Evolutionary conservation across 345 rosid species (phyloP), one percentile per base, ranked within the genome.

Genomic region (Raphanus raphanistrum): DNA sequence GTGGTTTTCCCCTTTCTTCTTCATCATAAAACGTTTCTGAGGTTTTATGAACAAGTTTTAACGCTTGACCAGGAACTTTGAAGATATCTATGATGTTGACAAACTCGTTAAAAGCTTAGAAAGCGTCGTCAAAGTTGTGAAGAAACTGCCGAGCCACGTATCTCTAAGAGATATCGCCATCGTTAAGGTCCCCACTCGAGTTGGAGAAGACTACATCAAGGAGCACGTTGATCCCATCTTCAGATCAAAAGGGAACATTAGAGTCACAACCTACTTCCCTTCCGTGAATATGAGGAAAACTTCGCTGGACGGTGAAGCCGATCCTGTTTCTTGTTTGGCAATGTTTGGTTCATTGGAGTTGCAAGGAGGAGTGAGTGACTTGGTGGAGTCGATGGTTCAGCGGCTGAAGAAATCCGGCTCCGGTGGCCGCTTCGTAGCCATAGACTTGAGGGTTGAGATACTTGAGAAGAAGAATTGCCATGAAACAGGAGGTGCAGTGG

Each of bases 191-290:
- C 99, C 99, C 32, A 84, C 88, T 41, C 88, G 94, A 48, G 91
- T 95, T 41, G 82, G 88, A 10, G 94, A 86, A 81, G 98, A 88
- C 63, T 86, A 91, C 64, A 88, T 95, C 62, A 80, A 79, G 9
- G 94, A 90, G 57, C 85, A 88, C 50, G 72, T 95, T 17, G 86
- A 86, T 68, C 94, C 97, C 17, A 78, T 90, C 63, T 92, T 87
- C 71, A 87, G 77, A 83, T 76, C 87, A 25, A 91, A 91, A 75
- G 88, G 97, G 68, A 89, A 90, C 89, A 89, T 95, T 36, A 88
- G 98, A 86, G 83, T 92, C 68, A 90, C 99, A 57, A 91, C 98
- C 2, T 92, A 86, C 74, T 95, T 95, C 80, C 92, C 97, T 45
- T 86, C 97, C 0, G 97, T 88, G 35, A 95, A 92, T 64, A 80